A percentile compares a stretch with the other conserved stretches of the same genome.
phyloP scores from a whole-genome alignment of 2,329 filamentous ascomycete species.

The Neofusicoccum ribis region DNA sequence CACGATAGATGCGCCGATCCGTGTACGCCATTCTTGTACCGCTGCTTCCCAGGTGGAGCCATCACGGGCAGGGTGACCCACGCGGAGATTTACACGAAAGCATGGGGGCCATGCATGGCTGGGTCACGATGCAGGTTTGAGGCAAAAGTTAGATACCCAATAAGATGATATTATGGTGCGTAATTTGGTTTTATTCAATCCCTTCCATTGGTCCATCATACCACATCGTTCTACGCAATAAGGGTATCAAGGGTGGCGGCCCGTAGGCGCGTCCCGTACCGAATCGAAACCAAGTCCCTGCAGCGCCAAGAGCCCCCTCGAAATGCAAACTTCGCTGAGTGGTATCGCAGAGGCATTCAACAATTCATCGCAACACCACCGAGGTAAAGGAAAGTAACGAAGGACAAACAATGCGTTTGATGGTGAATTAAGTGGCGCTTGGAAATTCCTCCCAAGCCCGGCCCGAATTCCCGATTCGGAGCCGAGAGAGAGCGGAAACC shows the following conservation, averaged over 20 bases:
- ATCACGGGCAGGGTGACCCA: too few species aligned
- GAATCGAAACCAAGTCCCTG: constrained; percentile 18
- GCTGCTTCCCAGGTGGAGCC: too few species aligned
- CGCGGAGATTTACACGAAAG: too few species aligned
- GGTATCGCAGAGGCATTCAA: constrained; percentile 19
- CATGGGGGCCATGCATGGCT: too few species aligned
- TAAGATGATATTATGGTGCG: not conserved
- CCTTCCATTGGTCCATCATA: not conserved
- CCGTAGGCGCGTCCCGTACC: not conserved
- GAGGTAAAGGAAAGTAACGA: constrained; percentile 22
- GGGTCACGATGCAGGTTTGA: too few species aligned
- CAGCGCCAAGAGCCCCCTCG: not conserved
- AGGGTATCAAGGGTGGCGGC: not conserved
- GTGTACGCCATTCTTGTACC: too few species aligned
- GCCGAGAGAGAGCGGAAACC: not conserved
- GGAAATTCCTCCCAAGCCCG: not conserved
- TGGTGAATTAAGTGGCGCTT: not conserved
- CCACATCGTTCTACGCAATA: not conserved
- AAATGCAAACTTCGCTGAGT: constrained; percentile 6
- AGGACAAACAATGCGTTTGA: constrained; percentile 6
- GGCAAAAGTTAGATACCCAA: not conserved
- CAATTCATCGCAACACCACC: constrained; percentile 24
- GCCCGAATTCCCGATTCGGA: not conserved
- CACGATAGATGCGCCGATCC: too few species aligned
- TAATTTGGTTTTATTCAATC: not conserved